Conservation (phyloP, 768 basidiomycete genomes). For the Termitomyces sp. region DNA sequence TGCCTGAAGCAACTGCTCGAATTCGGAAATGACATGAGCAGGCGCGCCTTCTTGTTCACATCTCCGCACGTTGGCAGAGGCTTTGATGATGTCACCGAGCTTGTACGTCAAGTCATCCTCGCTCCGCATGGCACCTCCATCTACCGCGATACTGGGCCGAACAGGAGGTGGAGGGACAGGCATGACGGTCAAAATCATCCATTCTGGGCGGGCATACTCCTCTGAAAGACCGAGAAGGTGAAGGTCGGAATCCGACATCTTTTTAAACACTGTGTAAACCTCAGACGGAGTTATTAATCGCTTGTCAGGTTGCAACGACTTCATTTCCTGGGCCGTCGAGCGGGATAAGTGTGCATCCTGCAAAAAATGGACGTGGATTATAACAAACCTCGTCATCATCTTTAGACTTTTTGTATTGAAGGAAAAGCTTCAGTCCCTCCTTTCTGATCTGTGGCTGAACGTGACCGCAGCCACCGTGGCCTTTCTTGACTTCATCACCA, state of each 20-base stretch:
- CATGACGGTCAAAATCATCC: conserved; percentile 99
- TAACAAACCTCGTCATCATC: conserved; percentile 90
- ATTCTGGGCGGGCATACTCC: conserved; percentile 95
- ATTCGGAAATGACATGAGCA: conserved; percentile 91
- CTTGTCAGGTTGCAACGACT: conserved; percentile 78
- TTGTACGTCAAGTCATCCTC: conserved; percentile 99
- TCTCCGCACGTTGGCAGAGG: conserved; percentile 85
- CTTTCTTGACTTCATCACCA: conserved; percentile 73
- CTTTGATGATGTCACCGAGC: conserved; percentile 93
- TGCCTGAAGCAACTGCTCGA: conserved; percentile 93
- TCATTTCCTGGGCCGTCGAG: conserved; percentile 54
- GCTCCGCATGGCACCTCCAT: conserved; percentile 93
- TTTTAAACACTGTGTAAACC: conserved; percentile 92
- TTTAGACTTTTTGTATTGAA: conserved; percentile 92
- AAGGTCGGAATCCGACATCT: conserved; percentile 88
- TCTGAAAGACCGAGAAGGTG: conserved; percentile 88
- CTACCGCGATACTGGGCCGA: conserved; percentile 95
- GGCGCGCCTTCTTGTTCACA: conserved; percentile 97
- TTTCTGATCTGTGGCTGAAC: conserved; percentile 85
- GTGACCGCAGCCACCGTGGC: conserved; percentile 97
- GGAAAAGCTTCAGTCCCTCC: conserved; percentile 92
- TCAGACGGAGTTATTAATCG: conserved; percentile 79
- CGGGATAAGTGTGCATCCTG: conserved; percentile 3
- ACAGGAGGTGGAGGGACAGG: conserved; percentile 98
- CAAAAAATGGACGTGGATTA: conserved; percentile 2